Conservation (phyloP, 2,329 filamentous ascomycete species). For the Penicillium sclerotiorum region DNA sequence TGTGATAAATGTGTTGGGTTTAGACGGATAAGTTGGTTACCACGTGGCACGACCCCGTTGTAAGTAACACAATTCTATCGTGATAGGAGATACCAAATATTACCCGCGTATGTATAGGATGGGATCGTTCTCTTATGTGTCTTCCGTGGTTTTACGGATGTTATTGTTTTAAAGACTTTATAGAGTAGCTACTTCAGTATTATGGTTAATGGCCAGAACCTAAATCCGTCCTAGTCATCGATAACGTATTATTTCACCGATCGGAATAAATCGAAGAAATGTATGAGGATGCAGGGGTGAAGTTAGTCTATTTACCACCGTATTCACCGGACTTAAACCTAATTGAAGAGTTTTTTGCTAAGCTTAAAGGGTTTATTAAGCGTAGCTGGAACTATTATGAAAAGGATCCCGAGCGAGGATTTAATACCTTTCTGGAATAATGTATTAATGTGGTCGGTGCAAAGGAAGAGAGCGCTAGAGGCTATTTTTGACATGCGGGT, state of each 20-base stretch:
- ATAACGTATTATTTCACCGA: background rate
- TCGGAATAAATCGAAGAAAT: background rate
- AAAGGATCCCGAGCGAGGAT: background rate
- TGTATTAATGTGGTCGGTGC: background rate
- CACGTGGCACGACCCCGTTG: background rate
- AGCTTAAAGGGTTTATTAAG: background rate
- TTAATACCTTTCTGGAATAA: background rate
- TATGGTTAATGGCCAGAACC: background rate
- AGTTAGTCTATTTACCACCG: background rate
- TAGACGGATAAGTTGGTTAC: background rate
- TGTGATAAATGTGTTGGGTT: too few species aligned
- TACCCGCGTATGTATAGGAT: constrained; percentile 22
- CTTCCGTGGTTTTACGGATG: background rate
- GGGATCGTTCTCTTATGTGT: background rate
- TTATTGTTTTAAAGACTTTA: background rate
- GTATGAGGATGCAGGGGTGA: background rate
- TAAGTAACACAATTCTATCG: constrained; percentile 2
- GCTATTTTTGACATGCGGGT: background rate
- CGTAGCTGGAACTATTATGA: background rate
- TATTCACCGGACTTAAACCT: too few species aligned
- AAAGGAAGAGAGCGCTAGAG: background rate
- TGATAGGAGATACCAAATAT: background rate
- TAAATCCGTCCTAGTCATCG: background rate
- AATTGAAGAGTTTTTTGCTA: background rate
- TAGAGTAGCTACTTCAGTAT: background rate